phyloP scores from a whole-genome alignment of 2,329 filamentous ascomycete species.

The Cordyceps cateniannulata region DNA sequence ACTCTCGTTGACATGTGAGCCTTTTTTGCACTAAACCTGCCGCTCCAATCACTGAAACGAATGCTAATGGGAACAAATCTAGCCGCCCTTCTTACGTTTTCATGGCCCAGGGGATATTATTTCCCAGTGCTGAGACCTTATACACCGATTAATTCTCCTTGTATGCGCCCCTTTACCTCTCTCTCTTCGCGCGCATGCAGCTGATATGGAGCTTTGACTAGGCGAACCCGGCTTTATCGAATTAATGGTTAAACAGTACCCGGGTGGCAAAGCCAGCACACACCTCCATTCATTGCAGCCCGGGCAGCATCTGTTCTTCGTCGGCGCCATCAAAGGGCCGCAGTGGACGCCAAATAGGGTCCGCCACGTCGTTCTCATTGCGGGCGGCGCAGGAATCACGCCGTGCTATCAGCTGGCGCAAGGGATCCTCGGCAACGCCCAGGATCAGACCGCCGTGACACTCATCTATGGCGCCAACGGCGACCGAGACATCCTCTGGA shows the following conservation, averaged over 20 bases:
- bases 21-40: not conserved
- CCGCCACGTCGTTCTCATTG: conserved; percentile 55
- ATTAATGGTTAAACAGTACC: not conserved
- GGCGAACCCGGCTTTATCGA: not conserved
- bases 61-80: not conserved
- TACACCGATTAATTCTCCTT: not conserved
- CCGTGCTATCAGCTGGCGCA: conserved; percentile 60
- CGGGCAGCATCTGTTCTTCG: not conserved
- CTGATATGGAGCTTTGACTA: not conserved
- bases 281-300: not conserved
- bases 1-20: not conserved
- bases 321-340: not conserved
- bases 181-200: too few species aligned
- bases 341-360: conserved; percentile 38
- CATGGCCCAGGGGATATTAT: not conserved
- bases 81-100: not conserved
- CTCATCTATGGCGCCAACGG: conserved; percentile 54
- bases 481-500: not conserved
- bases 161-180: not conserved
- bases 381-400: conserved; percentile 67
- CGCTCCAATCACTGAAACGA: not conserved
- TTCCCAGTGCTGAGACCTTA: not conserved
- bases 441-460: conserved; percentile 56
- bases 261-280: not conserved
- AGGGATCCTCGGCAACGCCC: conserved; percentile 54